Evolutionary conservation across 805 yeast genomes (phyloP).

Genomic region (Hemisphaericaspora nanyangensis): DNA sequence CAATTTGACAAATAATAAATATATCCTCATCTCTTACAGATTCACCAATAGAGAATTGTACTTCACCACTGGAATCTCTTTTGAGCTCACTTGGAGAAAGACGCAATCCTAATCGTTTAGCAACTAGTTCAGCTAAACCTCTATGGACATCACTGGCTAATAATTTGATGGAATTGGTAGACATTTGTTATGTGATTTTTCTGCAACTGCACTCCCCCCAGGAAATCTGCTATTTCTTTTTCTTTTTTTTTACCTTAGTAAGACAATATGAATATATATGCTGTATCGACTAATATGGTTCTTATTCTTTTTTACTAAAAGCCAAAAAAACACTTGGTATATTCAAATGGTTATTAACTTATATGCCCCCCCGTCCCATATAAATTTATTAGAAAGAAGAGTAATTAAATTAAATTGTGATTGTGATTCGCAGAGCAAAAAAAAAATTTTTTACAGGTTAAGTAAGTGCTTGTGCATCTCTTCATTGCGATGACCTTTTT

Average conservation of each 20-base stretch:
- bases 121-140: constrained; percentile 71
- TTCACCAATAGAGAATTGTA: constrained; percentile 67
- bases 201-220: neutral
- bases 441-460: no score
- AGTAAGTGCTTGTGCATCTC: no score
- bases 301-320: neutral
- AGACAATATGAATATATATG: constrained; percentile 1
- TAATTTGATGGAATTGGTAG: constrained; percentile 57
- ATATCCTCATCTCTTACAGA: constrained; percentile 83
- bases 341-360: no score
- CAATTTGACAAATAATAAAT: constrained; percentile 73
- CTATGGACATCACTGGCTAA: constrained; percentile 77
- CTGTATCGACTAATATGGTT: neutral
- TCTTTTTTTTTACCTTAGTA: no score
- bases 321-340: neutral
- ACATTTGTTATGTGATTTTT: constrained; percentile 37
- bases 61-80: constrained; percentile 80
- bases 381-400: no score
- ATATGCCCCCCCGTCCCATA: no score
- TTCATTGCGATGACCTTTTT: no score
- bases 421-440: no score
- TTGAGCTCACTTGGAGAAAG: constrained; percentile 67
- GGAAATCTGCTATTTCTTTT: constrained; percentile 1
- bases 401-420: no score
- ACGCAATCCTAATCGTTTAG: constrained; percentile 63